These are phyloP conservation scores for Trypanosoma melophagium DNA, from an alignment of 208 protist species.

Conservation along the genomic window DNA sequence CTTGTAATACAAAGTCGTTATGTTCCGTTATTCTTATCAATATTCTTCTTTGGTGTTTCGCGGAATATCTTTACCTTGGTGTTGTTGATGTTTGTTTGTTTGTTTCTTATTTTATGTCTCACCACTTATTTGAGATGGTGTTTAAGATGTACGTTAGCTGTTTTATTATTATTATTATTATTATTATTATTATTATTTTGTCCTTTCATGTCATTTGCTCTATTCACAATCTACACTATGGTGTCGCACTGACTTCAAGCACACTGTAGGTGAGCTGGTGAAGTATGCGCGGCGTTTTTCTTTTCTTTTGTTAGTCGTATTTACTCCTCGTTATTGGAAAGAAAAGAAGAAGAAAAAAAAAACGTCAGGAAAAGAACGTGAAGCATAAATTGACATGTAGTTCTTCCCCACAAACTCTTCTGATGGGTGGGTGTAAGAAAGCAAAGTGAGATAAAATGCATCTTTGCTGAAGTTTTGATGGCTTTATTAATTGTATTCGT, in stretches of 20 bases:
- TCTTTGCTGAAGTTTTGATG: too few species aligned
- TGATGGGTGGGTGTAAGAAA: too few species aligned
- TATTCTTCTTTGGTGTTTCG: too few species aligned
- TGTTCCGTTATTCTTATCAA: background rate
- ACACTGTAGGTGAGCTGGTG: too few species aligned
- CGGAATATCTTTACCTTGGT: too few species aligned
- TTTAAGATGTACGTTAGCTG: constrained; percentile 7
- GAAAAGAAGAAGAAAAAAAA: background rate
- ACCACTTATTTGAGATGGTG: background rate
- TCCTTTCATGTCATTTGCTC: background rate
- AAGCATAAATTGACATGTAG: too few species aligned
- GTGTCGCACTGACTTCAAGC: too few species aligned
- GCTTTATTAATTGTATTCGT: background rate
- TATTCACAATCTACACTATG: too few species aligned
- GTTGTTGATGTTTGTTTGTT: background rate
- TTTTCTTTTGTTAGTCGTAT: background rate
- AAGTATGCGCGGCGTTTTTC: too few species aligned
- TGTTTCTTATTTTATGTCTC: background rate
- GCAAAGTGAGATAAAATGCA: too few species aligned
- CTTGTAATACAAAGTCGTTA: constrained; percentile 36
- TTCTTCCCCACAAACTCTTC: too few species aligned
- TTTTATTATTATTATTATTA: constrained; percentile 1
- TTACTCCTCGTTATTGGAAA: background rate
- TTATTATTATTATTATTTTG: constrained; percentile 1
- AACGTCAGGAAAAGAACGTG: too few species aligned